These are phyloP conservation scores for Leccinum uliginosum DNA, from an alignment of 768 basidiomycete species.

Conservation along the genomic window DNA sequence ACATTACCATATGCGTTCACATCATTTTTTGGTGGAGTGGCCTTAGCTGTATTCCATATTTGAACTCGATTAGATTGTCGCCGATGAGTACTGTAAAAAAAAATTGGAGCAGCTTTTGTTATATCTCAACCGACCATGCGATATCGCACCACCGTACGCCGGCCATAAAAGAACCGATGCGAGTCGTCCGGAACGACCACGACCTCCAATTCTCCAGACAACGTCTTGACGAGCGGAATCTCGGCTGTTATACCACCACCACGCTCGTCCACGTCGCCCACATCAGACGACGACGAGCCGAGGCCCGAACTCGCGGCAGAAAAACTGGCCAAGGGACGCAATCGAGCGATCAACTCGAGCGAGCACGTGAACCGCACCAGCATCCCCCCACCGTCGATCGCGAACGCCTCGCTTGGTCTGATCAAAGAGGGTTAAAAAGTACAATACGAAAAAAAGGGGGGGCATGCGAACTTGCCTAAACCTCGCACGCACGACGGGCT, in stretches of 20 bases:
- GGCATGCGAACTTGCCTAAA: slow-evolving; percentile 21
- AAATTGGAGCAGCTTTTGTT: too few relatives aligned
- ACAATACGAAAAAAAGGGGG: too few relatives aligned
- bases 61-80: too few relatives aligned
- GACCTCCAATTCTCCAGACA: slow-evolving; percentile 56
- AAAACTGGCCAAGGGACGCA: slow-evolving; percentile 7
- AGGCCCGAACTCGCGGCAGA: too few relatives aligned
- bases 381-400: slow-evolving; percentile 19
- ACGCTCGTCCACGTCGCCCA: not conserved
- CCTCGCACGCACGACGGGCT: slow-evolving; percentile 4
- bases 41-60: too few relatives aligned
- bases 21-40: too few relatives aligned
- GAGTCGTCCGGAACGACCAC: slow-evolving; percentile 49
- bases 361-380: slow-evolving; percentile 23
- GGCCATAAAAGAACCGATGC: slow-evolving; percentile 50
- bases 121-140: slow-evolving; percentile 36
- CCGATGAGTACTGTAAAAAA: too few relatives aligned
- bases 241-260: not conserved
- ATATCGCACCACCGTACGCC: slow-evolving; percentile 51
- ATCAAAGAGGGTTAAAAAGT: not conserved
- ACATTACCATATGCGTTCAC: too few relatives aligned
- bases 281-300: too few relatives aligned
- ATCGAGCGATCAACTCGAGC: slow-evolving; percentile 19
- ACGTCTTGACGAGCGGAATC: slow-evolving; percentile 30
- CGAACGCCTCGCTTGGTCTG: slow-evolving; percentile 18